Conservation (phyloP, 2,329 filamentous ascomycete genomes). For the Stachybotrys elegans region DNA sequence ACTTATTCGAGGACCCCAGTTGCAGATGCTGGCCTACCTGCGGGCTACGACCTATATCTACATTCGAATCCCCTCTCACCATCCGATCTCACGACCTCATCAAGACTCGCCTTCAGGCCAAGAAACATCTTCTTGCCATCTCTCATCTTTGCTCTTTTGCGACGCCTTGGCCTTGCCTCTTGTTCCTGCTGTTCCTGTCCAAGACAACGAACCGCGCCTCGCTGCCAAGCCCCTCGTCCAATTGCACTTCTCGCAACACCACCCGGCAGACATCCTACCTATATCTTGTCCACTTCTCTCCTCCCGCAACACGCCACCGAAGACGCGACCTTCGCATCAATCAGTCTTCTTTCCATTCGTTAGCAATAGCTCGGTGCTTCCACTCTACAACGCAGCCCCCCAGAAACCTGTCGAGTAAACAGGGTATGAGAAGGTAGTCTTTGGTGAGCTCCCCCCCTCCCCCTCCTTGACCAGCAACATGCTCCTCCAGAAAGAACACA, state of each 20-base stretch:
- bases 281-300: background rate
- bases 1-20: background rate
- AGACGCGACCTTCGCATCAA: too few species aligned
- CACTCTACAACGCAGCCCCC: background rate
- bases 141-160: background rate
- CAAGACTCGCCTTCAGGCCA: background rate
- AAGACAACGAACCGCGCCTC: background rate
- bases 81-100: slow-evolving; percentile 2
- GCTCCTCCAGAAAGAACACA: background rate
- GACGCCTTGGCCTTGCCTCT: background rate
- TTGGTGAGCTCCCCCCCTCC: slow-evolving; percentile 1
- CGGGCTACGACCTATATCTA: background rate
- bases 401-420: background rate
- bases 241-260: too few species aligned
- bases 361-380: background rate
- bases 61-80: slow-evolving; percentile 1
- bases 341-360: background rate
- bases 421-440: background rate
- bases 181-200: background rate
- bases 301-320: background rate
- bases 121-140: background rate
- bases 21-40: background rate
- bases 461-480: background rate
- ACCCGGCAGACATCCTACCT: too few species aligned
- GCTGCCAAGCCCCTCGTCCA: too few species aligned